Conservation (phyloP, 441 rosid genomes). For the Cnidoscolus chayamansa region DNA sequence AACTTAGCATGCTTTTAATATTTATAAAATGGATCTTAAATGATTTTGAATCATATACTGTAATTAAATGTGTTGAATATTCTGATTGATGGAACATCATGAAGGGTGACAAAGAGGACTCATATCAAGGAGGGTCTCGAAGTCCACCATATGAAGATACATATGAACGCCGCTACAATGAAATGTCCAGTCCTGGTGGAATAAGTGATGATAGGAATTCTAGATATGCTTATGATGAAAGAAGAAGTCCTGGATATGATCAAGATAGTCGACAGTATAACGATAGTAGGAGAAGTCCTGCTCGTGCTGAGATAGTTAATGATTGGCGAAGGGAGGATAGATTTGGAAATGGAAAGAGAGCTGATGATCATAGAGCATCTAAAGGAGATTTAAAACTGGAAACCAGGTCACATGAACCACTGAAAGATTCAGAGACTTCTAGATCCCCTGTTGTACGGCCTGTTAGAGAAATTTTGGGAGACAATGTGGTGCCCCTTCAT, state of each 20-base stretch:
- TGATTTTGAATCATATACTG: constrained; percentile 13
- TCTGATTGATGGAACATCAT: constrained; percentile 22
- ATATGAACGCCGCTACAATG: constrained; percentile 63
- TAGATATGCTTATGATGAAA: constrained; percentile 46
- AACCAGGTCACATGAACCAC: constrained; percentile 72
- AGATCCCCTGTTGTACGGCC: constrained; percentile 82
- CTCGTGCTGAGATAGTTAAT: constrained; percentile 69
- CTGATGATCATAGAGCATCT: constrained; percentile 48
- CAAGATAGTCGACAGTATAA: constrained; percentile 53
- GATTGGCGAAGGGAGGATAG: constrained; percentile 97
- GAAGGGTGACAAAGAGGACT: constrained; percentile 76
- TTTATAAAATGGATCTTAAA: constrained; percentile 4
- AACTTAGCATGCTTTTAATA: not conserved
- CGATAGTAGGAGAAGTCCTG: constrained; percentile 69
- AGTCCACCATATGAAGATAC: constrained; percentile 79
- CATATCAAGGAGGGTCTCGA: constrained; percentile 70
- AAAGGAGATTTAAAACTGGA: constrained; percentile 61
- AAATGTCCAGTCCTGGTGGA: constrained; percentile 83
- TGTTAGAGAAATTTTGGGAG: constrained; percentile 92
- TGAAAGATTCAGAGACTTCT: constrained; percentile 56
- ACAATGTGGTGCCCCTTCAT: constrained; percentile 74
- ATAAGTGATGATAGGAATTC: constrained; percentile 51
- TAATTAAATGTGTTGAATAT: constrained; percentile 2
- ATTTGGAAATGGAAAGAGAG: constrained; percentile 67
- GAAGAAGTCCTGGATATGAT: constrained; percentile 77